Percentiles rank a stretch among this genome's conserved stretches.
These are phyloP conservation scores for Yamadazyma takamatsuzukensis DNA, from an alignment of 805 yeast genomes.

Conservation along the genomic window DNA sequence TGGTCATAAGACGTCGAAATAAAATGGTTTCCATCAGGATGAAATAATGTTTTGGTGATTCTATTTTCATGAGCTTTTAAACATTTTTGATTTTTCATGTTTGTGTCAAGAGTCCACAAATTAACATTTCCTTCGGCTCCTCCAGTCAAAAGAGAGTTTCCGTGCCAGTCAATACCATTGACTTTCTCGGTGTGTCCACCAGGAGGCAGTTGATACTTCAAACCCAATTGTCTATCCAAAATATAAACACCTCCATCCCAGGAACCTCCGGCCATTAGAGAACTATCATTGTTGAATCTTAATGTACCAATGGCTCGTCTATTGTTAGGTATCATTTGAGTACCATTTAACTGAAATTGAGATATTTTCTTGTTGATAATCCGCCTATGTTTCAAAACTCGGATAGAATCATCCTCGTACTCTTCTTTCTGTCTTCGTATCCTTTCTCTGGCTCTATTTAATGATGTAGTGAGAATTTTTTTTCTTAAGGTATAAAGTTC, in stretches of 20 bases:
- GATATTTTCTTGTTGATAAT: constrained; percentile 27
- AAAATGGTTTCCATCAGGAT: constrained; percentile 56
- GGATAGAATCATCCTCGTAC: constrained; percentile 33
- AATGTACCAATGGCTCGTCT: constrained; percentile 66
- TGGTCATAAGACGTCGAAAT: constrained; percentile 77
- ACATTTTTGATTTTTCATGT: constrained; percentile 14
- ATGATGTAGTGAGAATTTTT: constrained; percentile 49
- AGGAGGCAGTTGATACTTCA: constrained; percentile 18
- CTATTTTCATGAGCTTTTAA: constrained; percentile 43
- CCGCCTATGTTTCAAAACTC: constrained; percentile 47
- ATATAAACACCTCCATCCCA: constrained; percentile 77
- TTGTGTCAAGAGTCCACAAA: constrained; percentile 22
- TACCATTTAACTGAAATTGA: constrained; percentile 49
- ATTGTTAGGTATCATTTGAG: constrained; percentile 60
- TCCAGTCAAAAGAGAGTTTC: constrained; percentile 24
- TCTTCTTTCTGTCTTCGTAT: constrained; percentile 26
- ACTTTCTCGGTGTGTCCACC: constrained; percentile 62
- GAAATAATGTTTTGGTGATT: constrained; percentile 58
- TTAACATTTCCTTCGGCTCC: constrained; percentile 37
- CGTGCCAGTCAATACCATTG: constrained; percentile 67
- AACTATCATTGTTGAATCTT: constrained; percentile 37
- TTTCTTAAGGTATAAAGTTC: constrained; percentile 51
- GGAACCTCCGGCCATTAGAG: constrained; percentile 60
- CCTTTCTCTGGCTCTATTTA: constrained; percentile 43
- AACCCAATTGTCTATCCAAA: constrained; percentile 39